Evolutionary conservation across 352 stramenopile species (phyloP), one percentile per base, ranked within the genome.

Genomic region (Pythium periplocum): DNA sequence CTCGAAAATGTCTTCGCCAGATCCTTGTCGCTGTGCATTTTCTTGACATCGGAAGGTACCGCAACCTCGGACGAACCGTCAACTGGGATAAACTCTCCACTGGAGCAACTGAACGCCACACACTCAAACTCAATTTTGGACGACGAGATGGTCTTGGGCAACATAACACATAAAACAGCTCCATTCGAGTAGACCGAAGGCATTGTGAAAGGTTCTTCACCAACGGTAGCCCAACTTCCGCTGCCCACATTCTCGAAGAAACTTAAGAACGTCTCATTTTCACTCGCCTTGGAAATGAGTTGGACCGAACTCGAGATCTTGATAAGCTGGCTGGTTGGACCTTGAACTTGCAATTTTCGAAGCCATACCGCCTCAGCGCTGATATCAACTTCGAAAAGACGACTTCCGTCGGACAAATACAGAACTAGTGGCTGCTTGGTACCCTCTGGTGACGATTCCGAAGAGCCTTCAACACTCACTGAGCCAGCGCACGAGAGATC

Each of bases 381-480:
- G 47, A 81, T 56, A 31, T 72, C 53, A 40, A 89, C 62, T 34
- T 89, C 74, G 52, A 83, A 89, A 10, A 89, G 61, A 0, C 57
- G 43, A 48, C 49, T 53, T n/a, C 78, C 78, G 68, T 88, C 78
- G 6, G 78, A 72, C 26, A 66, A 40, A 46, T 84, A 86, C 0
- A 50, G 48, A 45, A 73, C 66, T 1, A 80, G 68, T 34, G 52
- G 56, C n/a, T 26, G 17, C 17, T 26, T 26, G 17, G 17, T 26
- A 26, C 17, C 17, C 17, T 26, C 17, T 26, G 17, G 17, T 26
- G 17, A 26, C 17, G 17, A 26, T 26, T 26, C 17, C 17, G 17
- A 26, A 26, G 17, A 26, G 17, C 17, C 17, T 26, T 26, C 17
- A 26, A 26, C 17, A 26, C 17, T 26, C 17, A 26, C 17, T 26